Evolutionary conservation across 768 basidiomycete species (phyloP), one percentile per base, ranked within the genome.

Genomic region (Cyclocybe aegerita): DNA sequence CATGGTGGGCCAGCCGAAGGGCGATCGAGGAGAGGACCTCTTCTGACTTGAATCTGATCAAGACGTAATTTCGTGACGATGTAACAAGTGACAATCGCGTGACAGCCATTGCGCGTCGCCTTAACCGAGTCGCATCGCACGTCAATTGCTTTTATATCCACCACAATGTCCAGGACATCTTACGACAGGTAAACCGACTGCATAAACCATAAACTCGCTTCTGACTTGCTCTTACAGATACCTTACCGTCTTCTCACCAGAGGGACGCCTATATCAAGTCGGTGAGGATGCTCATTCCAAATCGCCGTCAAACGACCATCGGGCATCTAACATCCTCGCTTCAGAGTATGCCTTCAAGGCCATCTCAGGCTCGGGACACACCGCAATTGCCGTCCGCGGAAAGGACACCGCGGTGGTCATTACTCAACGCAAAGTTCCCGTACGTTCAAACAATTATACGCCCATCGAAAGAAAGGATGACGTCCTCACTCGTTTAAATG

Each of bases 281-380:
- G 97, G 93, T 91, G 61, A 60, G 89, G 30, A 11, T 48, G 39
- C 34, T n/a, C 9, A 23, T 31, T 33, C n/a, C 34, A 39, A 49
- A 16, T 45, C 15, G 33, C 52, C 55, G 29, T 31, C 29, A 12
- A 41, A 42, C 52, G 49, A 34, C 30, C 17, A 43, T 39, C 46
- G 39, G 45, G 33, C 15, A 49, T 44, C 53, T 50, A 46, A 60
- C 52, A 55, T 52, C 48, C 48, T 54, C 32, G 46, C 45, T 34
- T 4, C 61, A 98, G 95, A 98, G 75, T 98, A 98, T 79, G 96
- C 97, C 23, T 98, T 98, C 86, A 99, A 98, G 72, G 97, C 97
- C 42, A 98, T 98, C 68, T 93, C 94, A 55, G 93, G 93, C 48
- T 93, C 94, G 1, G 96, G 94, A 1, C 93, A 98, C 63, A 98